phyloP scores from a whole-genome alignment of 169 alveolate genomes.

The Plasmodium inui region DNA sequence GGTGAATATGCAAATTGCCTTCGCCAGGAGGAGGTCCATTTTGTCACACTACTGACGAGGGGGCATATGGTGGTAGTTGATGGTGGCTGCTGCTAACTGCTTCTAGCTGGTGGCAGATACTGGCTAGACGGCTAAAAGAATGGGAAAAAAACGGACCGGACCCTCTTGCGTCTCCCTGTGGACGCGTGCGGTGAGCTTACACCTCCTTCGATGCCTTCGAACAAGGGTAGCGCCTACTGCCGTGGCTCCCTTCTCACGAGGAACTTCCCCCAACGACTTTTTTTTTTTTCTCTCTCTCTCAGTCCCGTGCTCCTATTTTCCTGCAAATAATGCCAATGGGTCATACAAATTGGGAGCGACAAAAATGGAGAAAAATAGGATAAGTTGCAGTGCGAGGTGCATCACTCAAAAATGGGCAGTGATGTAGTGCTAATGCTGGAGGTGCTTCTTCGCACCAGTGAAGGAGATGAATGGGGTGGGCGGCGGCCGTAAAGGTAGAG shows the following conservation, averaged over 20 bases:
- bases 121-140: not conserved
- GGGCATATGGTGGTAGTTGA: not conserved
- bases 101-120: not conserved
- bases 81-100: not conserved
- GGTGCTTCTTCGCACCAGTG: not conserved
- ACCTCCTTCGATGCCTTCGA: not conserved
- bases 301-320: not conserved
- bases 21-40: conserved; percentile 48
- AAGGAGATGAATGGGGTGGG: not conserved
- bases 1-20: conserved; percentile 45
- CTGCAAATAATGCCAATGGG: not conserved
- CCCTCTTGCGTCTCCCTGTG: not conserved
- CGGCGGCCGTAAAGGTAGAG: not conserved
- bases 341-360: not conserved
- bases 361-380: not conserved
- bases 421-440: not conserved
- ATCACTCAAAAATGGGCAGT: not conserved
- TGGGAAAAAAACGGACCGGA: not conserved
- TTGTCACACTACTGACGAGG: not conserved
- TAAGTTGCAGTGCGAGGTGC: not conserved
- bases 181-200: not conserved
- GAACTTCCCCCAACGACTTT: not conserved
- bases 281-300: not conserved
- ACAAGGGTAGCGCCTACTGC: not conserved
- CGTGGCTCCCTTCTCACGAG: not conserved